Base-by-base conservation (phyloP, 768 basidiomycete species). In the Boletus subcaerulescens region DNA sequence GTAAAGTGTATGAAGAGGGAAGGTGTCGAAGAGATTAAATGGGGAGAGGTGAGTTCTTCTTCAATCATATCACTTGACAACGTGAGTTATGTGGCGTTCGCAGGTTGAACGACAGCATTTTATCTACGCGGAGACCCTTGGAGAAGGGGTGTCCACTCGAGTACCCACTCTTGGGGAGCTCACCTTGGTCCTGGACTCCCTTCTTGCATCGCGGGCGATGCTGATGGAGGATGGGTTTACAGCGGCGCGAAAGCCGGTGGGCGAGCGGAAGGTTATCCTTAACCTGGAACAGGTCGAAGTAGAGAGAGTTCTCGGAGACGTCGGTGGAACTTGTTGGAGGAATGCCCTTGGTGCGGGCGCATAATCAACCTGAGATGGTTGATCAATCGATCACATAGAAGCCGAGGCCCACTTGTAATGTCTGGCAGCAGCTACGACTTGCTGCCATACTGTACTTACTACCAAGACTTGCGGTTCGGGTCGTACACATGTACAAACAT, bases 1-100 rank as follows among this genome's bases (percentile, higher is more conserved):
- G 73, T 95, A 24, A 87, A 89, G 62, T 93, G 91, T 65, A 80
- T 91, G 42, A 85, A 86, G 67, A 78, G 89, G 42, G 86, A 89
- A 57, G 94, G 94, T 26, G 80, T 98, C 0, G 87, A 92, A 49
- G 92, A 94, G 73, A 86, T 98, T 45, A 83, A 83, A 61, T 94
- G 90, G 90, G 79, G 80, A 26, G 87, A 91, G 59, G 89, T 93
- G 50, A 56, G 80, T 73, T 18, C 56, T 73, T 18, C 56, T 42
- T 42, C 18, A 15, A 22, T 41, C 32, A 14, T 24, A 15, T 52
- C 14, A 20, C 17, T 43, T 40, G 5, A 8, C n/a, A 26, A 53
- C 14, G 4, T 55, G 31, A 48, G 44, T 13, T 48, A 45, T 50
- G 53, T 50, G 47, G 14, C 22, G 11, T 35, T 52, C 12, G 31